These are phyloP conservation scores for Ambispora gerdemannii DNA, from an alignment of 192 early-diverging fungal species.

Conservation along the genomic window DNA sequence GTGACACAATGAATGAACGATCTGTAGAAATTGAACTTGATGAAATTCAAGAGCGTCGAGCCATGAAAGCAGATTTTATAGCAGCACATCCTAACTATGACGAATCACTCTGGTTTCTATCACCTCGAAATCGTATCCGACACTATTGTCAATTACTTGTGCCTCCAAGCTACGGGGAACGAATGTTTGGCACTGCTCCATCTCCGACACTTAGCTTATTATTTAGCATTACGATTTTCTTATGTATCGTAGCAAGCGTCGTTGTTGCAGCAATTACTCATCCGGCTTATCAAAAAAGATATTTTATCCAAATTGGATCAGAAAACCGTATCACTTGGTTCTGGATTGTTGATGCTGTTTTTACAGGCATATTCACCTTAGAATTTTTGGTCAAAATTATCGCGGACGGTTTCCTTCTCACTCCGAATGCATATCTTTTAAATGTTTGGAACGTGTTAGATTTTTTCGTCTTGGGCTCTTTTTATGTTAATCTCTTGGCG, in stretches of 20 bases:
- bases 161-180: conserved; percentile 45
- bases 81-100: conserved; percentile 47
- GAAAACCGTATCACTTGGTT: conserved; percentile 28
- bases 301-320: conserved; percentile 25
- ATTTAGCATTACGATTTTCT: conserved; percentile 45
- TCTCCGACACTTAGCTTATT: conserved; percentile 41
- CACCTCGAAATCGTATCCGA: conserved; percentile 45
- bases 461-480: conserved; percentile 54
- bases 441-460: conserved; percentile 60
- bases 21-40: conserved; percentile 29
- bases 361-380: conserved; percentile 49
- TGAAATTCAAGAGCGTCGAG: conserved; percentile 42
- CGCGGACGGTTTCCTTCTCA: conserved; percentile 59
- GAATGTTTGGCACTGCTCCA: conserved; percentile 43
- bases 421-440: conserved; percentile 56
- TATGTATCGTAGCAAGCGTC: conserved; percentile 50
- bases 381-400: conserved; percentile 56
- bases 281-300: conserved; percentile 47
- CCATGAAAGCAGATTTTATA: conserved; percentile 41
- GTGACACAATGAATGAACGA: conserved; percentile 11
- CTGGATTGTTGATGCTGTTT: conserved; percentile 43
- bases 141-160: conserved; percentile 49
- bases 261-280: conserved; percentile 44
- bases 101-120: conserved; percentile 52
- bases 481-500: conserved; percentile 49